These are phyloP conservation scores for Pichia kluyveri DNA, from an alignment of 805 yeast genomes.

Conservation along the genomic window DNA sequence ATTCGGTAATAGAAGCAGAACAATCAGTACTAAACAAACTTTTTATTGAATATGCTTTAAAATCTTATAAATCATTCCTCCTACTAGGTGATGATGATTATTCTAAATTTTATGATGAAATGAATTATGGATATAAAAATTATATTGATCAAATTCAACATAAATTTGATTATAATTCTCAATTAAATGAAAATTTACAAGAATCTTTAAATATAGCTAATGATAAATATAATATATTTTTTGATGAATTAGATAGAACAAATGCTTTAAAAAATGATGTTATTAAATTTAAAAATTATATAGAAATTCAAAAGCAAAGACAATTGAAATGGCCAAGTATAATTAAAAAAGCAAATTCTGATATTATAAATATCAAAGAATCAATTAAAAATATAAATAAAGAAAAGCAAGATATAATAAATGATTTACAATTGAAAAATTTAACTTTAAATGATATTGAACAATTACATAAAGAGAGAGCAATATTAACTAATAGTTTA, in stretches of 20 bases:
- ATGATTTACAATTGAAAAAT: conserved; percentile 43
- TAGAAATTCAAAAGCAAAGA: conserved; percentile 55
- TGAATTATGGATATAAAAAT: conserved; percentile 45
- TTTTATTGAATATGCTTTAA: conserved; percentile 44
- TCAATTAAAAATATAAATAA: conserved; percentile 30
- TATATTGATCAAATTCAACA: conserved; percentile 40
- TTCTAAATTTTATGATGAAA: conserved; percentile 41
- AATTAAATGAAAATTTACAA: conserved; percentile 32
- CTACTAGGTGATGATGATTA: conserved; percentile 53
- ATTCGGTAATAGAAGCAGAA: conserved; percentile 19
- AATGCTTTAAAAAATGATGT: conserved; percentile 64
- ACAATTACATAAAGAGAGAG: conserved; percentile 51
- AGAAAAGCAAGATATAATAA: conserved; percentile 32
- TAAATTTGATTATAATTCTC: conserved; percentile 34
- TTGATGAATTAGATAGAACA: conserved; percentile 45
- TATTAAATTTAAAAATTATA: conserved; percentile 60
- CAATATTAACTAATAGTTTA: conserved; percentile 43
- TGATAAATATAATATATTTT: conserved; percentile 37
- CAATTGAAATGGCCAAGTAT: conserved; percentile 56
- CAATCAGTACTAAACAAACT: conserved; percentile 22
- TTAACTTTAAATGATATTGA: conserved; percentile 58
- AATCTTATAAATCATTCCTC: conserved; percentile 60
- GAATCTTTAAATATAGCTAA: conserved; percentile 32
- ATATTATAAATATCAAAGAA: conserved; percentile 38
- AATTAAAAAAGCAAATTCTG: conserved; percentile 47